Percentiles rank a stretch among this genome's conserved stretches.
Conservation (phyloP, 192 early-diverging fungal genomes). For the Coemansia sp. region DNA sequence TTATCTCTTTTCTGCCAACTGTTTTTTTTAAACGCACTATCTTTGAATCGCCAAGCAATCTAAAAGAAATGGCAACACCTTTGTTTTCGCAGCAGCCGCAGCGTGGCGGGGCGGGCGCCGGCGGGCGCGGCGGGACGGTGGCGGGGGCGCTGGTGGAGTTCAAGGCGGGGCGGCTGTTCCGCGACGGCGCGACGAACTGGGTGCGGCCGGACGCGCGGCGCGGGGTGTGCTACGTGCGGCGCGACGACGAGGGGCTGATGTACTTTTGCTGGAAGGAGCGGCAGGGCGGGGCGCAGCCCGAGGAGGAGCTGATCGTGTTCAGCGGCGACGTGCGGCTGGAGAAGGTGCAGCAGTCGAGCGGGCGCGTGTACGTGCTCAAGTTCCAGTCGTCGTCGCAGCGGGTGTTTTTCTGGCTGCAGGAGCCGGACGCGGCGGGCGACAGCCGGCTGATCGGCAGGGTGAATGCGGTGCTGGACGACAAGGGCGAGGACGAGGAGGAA, state of each 20-base stretch:
- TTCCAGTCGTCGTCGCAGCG: slow-evolving; percentile 77
- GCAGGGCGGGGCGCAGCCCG: slow-evolving; percentile 5
- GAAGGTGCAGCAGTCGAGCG: slow-evolving; percentile 54
- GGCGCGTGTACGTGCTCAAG: slow-evolving; percentile 75
- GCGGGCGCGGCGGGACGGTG: background rate
- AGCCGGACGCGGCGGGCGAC: slow-evolving; percentile 58
- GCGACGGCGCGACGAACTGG: slow-evolving; percentile 60
- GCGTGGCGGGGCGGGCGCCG: background rate
- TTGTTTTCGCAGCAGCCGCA: slow-evolving; percentile 21
- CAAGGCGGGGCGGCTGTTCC: slow-evolving; percentile 67
- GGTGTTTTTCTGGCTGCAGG: slow-evolving; percentile 85
- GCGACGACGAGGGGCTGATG: slow-evolving; percentile 65
- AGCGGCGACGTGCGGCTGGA: slow-evolving; percentile 70
- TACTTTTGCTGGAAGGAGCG: slow-evolving; percentile 82
- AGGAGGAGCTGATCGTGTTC: slow-evolving; percentile 70
- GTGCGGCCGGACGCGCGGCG: slow-evolving; percentile 71
- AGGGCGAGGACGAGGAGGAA: background rate
- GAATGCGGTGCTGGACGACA: slow-evolving; percentile 56
- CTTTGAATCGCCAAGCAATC: no score
- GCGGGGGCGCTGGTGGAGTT: slow-evolving; percentile 53
- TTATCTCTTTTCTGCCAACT: background rate
- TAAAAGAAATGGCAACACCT: slow-evolving; percentile 31
- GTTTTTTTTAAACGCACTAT: background rate
- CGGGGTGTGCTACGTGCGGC: slow-evolving; percentile 48
- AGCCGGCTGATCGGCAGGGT: slow-evolving; percentile 53